These are phyloP conservation scores for Euclidium syriacum DNA, from an alignment of 345 rosid genomes.

Conservation along the genomic window DNA sequence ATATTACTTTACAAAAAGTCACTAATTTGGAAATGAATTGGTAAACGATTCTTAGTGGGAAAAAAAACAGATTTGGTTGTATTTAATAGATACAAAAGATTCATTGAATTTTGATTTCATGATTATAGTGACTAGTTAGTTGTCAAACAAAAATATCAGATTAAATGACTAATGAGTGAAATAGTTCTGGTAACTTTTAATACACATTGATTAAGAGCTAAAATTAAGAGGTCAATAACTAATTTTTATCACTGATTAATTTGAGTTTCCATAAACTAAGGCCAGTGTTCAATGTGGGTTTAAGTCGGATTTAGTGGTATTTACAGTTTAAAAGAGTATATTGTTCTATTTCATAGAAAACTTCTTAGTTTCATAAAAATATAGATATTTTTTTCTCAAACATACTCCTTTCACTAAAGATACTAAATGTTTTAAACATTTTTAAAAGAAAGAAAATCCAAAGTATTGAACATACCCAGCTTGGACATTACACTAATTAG, in stretches of 20 bases:
- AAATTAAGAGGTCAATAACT: neutral
- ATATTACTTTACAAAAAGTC: neutral
- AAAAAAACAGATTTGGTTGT: neutral
- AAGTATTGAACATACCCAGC: too few species aligned
- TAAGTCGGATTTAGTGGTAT: neutral
- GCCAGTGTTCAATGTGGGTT: neutral
- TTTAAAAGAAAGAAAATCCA: too few species aligned
- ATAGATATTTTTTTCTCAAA: too few species aligned
- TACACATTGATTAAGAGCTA: neutral
- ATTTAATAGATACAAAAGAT: neutral
- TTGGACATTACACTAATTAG: too few species aligned
- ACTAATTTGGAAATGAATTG: slow-evolving; percentile 4
- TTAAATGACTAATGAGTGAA: neutral
- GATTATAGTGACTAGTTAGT: neutral
- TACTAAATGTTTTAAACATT: too few species aligned
- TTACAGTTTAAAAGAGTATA: too few species aligned
- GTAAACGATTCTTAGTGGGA: neutral
- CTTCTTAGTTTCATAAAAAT: too few species aligned
- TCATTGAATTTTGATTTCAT: slow-evolving; percentile 1
- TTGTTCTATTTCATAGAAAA: too few species aligned
- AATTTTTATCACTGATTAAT: neutral
- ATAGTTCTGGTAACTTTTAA: neutral
- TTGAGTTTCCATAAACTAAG: neutral
- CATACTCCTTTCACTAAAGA: too few species aligned
- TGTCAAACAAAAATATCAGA: too few species aligned